Conservation (phyloP, 768 basidiomycete species). For the Hypsizygus marmoreus region DNA sequence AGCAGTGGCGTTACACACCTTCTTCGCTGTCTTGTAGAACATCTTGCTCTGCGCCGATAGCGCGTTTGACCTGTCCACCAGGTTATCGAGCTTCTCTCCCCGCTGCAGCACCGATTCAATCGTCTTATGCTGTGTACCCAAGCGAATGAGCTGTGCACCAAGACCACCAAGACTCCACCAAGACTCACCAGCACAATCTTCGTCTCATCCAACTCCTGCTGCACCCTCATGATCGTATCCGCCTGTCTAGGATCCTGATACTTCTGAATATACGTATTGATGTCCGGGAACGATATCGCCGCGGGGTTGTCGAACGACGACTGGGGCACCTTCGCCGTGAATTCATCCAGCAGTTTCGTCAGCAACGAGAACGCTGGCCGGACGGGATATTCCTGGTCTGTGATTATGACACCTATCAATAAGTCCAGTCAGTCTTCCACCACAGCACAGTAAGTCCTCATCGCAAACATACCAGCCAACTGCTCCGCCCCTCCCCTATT, state of each 20-base stretch:
- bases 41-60: constrained; percentile 91
- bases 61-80: constrained; percentile 91
- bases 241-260: constrained; percentile 98
- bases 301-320: constrained; percentile 65
- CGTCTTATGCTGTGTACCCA: constrained; percentile 83
- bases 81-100: constrained; percentile 94
- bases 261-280: constrained; percentile 78
- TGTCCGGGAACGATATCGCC: constrained; percentile 75
- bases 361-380: constrained; percentile 95
- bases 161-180: not conserved
- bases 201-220: constrained; percentile 97
- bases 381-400: constrained; percentile 95
- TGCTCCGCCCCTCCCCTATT: constrained; percentile 86
- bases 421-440: constrained; percentile 8
- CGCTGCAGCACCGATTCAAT: constrained; percentile 96
- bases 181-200: constrained; percentile 91
- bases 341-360: constrained; percentile 92
- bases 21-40: constrained; percentile 99
- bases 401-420: constrained; percentile 79
- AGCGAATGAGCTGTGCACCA: constrained; percentile 2
- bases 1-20: constrained; percentile 52
- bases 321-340: constrained; percentile 76
- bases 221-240: constrained; percentile 97
- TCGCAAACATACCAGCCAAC: constrained; percentile 65
- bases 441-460: constrained; percentile 3